These are phyloP conservation scores for Coleophoma crateriformis DNA, from an alignment of 2,329 filamentous ascomycete genomes.

Conservation along the genomic window DNA sequence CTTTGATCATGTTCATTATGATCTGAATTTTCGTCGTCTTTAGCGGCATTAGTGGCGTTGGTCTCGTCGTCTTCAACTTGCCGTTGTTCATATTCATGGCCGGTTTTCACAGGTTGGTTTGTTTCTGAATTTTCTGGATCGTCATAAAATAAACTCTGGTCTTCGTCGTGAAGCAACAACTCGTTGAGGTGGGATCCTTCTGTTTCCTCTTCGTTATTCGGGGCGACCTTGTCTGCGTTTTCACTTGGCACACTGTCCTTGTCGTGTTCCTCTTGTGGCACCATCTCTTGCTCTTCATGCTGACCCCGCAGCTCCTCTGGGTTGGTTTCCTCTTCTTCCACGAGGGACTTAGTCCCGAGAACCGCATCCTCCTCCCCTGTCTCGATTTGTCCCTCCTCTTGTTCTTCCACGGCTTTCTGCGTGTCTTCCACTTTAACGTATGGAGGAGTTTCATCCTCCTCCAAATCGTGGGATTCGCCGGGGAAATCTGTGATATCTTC, in stretches of 20 bases:
- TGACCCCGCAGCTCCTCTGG: too few species aligned
- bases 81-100: neutral
- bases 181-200: too few species aligned
- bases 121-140: too few species aligned
- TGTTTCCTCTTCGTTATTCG: too few species aligned
- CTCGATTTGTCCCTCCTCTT: neutral
- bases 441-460: neutral
- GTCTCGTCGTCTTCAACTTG: neutral
- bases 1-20: neutral
- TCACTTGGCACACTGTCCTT: neutral
- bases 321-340: too few species aligned
- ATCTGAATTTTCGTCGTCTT: slow-evolving; percentile 1
- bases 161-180: too few species aligned
- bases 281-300: too few species aligned
- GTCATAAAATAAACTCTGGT: too few species aligned
- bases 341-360: too few species aligned
- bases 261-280: neutral
- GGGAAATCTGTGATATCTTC: neutral
- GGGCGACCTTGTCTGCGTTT: neutral
- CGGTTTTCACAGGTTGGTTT: neutral
- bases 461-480: too few species aligned
- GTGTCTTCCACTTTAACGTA: neutral
- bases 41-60: neutral
- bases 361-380: neutral
- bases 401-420: neutral